Conservation (phyloP, 1,139 yeast genomes). For the Magnusiomyces paraingens region DNA sequence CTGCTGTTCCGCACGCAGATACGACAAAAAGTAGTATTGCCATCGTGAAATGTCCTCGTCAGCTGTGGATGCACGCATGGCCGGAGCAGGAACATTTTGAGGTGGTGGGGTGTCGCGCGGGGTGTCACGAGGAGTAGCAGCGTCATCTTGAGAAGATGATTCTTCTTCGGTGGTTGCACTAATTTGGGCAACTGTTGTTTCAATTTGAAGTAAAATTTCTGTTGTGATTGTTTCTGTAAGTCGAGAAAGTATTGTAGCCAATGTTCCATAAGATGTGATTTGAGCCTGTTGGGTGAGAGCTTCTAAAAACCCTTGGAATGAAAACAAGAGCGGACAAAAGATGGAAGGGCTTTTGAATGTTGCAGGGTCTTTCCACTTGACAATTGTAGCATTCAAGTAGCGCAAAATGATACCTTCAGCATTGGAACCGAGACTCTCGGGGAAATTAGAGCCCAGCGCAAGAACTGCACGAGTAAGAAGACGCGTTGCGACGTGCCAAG, state of each 20-base stretch:
- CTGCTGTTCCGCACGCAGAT: slow-evolving; percentile 25
- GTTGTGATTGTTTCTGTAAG: slow-evolving; percentile 24
- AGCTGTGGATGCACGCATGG: no score
- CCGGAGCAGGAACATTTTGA: background rate
- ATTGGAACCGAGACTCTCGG: slow-evolving; percentile 17
- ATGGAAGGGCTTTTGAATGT: slow-evolving; percentile 31
- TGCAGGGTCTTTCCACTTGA: slow-evolving; percentile 2
- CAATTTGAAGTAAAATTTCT: slow-evolving; percentile 31
- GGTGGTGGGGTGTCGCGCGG: slow-evolving; percentile 3
- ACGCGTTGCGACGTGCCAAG: slow-evolving; percentile 42
- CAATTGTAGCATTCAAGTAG: slow-evolving; percentile 30
- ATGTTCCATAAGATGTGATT: slow-evolving; percentile 11
- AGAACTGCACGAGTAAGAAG: slow-evolving; percentile 35
- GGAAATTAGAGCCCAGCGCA: slow-evolving; percentile 37
- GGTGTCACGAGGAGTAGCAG: background rate
- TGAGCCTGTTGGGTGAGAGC: slow-evolving; percentile 24
- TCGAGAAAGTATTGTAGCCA: slow-evolving; percentile 18
- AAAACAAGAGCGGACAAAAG: slow-evolving; percentile 34
- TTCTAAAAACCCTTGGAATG: slow-evolving; percentile 34
- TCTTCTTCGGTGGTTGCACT: background rate
- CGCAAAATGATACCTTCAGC: slow-evolving; percentile 7
- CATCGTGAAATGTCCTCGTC: slow-evolving; percentile 5
- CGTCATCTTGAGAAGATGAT: background rate
- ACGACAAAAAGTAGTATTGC: slow-evolving; percentile 21
- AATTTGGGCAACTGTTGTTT: slow-evolving; percentile 31